These are phyloP conservation scores for Colletotrichum sp. DNA, from an alignment of 2,329 filamentous ascomycete genomes.

Conservation along the genomic window DNA sequence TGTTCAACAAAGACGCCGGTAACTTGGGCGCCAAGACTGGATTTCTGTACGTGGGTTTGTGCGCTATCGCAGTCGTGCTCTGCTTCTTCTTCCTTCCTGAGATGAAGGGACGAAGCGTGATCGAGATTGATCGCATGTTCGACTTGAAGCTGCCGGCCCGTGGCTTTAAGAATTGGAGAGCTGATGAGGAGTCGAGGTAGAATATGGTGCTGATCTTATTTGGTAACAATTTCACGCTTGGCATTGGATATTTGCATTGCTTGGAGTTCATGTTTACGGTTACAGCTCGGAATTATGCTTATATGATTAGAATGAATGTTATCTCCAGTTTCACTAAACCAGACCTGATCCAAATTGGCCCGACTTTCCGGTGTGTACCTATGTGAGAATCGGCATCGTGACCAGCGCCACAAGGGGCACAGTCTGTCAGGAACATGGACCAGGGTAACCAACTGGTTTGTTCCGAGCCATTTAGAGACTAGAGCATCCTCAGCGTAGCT, in stretches of 20 bases:
- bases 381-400: not conserved
- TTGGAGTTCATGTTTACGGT: not conserved
- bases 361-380: not conserved
- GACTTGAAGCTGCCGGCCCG: conserved; percentile 56
- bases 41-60: conserved; percentile 39
- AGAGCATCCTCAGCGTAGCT: rapidly evolving
- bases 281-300: not conserved
- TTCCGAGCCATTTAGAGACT: not conserved
- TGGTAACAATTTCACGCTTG: not conserved
- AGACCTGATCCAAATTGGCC: not conserved
- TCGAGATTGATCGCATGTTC: conserved; percentile 61
- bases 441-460: not conserved
- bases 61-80: conserved; percentile 33
- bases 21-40: conserved; percentile 43
- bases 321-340: not conserved
- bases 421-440: not conserved
- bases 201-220: not conserved
- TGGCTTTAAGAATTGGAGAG: conserved; percentile 48
- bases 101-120: conserved; percentile 48
- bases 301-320: not conserved
- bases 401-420: too few relatives aligned
- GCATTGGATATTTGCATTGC: not conserved
- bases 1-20: conserved; percentile 44
- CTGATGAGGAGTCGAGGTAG: not conserved
- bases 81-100: conserved; percentile 55